phyloP scores from a whole-genome alignment of 805 yeast species.

The Nakazawaea molendinolei region DNA sequence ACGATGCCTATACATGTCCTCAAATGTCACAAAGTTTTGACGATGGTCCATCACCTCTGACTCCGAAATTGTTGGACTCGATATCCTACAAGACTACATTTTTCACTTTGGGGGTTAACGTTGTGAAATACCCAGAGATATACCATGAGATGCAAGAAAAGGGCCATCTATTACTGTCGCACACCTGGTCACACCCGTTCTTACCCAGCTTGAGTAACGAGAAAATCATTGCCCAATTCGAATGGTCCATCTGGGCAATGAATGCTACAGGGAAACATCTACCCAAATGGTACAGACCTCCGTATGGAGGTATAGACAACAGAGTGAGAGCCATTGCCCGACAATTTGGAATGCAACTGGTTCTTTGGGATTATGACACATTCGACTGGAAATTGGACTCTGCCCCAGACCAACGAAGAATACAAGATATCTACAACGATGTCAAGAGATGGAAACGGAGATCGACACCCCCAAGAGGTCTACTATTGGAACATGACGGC shows the following conservation, averaged over 20 bases:
- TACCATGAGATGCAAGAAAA: conserved; percentile 45
- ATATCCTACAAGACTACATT: conserved; percentile 61
- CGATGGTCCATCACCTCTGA: conserved; percentile 84
- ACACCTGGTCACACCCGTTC: conserved; percentile 89
- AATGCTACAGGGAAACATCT: conserved; percentile 84
- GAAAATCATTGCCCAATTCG: conserved; percentile 78
- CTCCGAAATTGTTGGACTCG: conserved; percentile 50
- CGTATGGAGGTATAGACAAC: conserved; percentile 91
- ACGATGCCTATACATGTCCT: conserved; percentile 74
- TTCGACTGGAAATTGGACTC: conserved; percentile 80
- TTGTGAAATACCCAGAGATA: conserved; percentile 69
- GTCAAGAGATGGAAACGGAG: conserved; percentile 43
- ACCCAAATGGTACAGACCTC: conserved; percentile 95
- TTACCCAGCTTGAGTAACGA: conserved; percentile 75
- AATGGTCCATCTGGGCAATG: conserved; percentile 98
- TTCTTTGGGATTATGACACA: conserved; percentile 87
- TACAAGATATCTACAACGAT: conserved; percentile 46
- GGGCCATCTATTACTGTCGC: conserved; percentile 83
- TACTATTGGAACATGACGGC: conserved; percentile 86
- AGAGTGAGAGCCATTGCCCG: conserved; percentile 73
- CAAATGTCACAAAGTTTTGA: conserved; percentile 83
- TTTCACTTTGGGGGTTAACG: conserved; percentile 79
- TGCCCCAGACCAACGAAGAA: conserved; percentile 36
- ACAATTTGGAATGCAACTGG: conserved; percentile 82
- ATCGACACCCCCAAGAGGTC: conserved; percentile 37